Conservation (phyloP, 2,329 filamentous ascomycete genomes). For the Epichloe bromicola region DNA sequence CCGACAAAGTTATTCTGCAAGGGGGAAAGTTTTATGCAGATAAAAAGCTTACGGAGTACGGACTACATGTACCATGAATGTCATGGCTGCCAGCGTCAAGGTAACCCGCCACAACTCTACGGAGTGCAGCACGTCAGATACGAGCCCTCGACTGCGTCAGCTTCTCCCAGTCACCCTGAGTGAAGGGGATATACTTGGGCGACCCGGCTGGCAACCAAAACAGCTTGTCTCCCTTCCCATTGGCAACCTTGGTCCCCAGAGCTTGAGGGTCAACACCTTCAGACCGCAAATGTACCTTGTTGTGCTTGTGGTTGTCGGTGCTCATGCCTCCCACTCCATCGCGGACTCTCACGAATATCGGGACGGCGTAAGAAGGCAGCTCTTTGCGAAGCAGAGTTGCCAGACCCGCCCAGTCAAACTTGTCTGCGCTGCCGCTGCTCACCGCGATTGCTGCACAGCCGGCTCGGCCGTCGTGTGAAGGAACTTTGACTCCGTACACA, state of each 20-base stretch:
- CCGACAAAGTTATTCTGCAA: too few relatives aligned
- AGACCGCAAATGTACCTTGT: slow-evolving; percentile 4
- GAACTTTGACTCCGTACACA: slow-evolving; percentile 55
- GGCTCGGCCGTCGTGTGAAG: slow-evolving; percentile 54
- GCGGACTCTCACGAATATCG: slow-evolving; percentile 32
- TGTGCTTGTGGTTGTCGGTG: slow-evolving; percentile 6
- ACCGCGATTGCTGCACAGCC: slow-evolving; percentile 51
- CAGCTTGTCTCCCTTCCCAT: slow-evolving; percentile 2
- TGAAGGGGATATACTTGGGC: slow-evolving; percentile 2
- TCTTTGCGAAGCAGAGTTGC: slow-evolving; percentile 38
- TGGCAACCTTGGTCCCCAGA: slow-evolving; percentile 1
- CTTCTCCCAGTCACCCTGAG: slow-evolving; percentile 5
- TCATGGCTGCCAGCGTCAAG: slow-evolving; percentile 18
- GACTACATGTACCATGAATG: slow-evolving; percentile 9
- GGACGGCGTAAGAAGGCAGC: slow-evolving; percentile 62
- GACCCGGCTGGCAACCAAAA: slow-evolving; percentile 6
- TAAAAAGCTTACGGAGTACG: too few relatives aligned
- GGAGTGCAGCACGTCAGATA: not conserved
- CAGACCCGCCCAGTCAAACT: slow-evolving; percentile 42
- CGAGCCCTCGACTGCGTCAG: slow-evolving; percentile 5
- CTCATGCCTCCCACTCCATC: slow-evolving; percentile 4
- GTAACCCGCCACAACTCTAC: slow-evolving; percentile 23
- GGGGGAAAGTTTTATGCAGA: too few relatives aligned
- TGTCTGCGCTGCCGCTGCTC: slow-evolving; percentile 29
- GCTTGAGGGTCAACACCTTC: slow-evolving; percentile 4